Percentiles rank a stretch among this genome's conserved stretches.
phyloP scores from a whole-genome alignment of 306 rosid species.

The Mimosa bimucronata region DNA sequence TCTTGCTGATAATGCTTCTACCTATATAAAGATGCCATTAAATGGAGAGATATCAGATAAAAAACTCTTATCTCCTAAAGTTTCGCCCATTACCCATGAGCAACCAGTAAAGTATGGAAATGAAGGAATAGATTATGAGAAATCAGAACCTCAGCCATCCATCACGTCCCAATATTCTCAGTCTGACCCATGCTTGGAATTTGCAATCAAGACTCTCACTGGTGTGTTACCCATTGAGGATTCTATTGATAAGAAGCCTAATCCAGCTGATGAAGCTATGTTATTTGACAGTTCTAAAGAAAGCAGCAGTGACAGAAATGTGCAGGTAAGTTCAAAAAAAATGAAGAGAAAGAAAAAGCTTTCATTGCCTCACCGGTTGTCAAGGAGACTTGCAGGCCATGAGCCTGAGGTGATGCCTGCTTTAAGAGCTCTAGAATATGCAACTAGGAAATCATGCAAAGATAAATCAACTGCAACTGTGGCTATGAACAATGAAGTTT shows the following conservation, averaged over 20 bases:
- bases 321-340: conserved; percentile 41
- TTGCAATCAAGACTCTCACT: conserved; percentile 68
- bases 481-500: conserved; percentile 39
- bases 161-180: conserved; percentile 60
- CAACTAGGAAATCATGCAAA: conserved; percentile 34
- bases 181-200: conserved; percentile 81
- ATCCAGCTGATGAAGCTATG: conserved; percentile 31
- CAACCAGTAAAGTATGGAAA: conserved; percentile 38
- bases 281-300: conserved; percentile 28
- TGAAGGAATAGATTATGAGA: conserved; percentile 40
- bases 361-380: conserved; percentile 42
- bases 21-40: neutral
- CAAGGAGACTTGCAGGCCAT: conserved; percentile 45
- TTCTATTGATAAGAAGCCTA: conserved; percentile 34
- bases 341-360: conserved; percentile 43
- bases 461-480: conserved; percentile 34
- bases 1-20: conserved; percentile 32
- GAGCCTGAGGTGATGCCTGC: conserved; percentile 50
- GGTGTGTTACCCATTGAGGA: conserved; percentile 60
- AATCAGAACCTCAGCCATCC: conserved; percentile 46
- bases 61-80: conserved; percentile 28
- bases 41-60: conserved; percentile 33
- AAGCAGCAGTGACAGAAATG: conserved; percentile 37
- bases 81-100: conserved; percentile 33
- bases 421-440: conserved; percentile 46